phyloP scores from a whole-genome alignment of 768 basidiomycete species.

The Phanerochaete carnosa region DNA sequence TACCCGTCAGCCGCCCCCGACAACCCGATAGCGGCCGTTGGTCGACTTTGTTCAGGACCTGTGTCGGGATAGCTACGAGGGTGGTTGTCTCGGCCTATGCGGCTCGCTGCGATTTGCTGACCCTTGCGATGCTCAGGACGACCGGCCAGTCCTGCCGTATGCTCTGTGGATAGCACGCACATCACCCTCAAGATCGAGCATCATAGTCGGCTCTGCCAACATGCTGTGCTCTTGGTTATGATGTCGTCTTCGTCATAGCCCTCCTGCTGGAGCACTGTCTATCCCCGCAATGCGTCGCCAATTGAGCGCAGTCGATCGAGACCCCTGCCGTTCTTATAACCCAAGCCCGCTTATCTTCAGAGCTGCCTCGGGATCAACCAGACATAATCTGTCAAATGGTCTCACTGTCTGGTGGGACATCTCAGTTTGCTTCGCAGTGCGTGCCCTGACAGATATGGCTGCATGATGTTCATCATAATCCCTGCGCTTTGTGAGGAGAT shows the following conservation, averaged over 20 bases:
- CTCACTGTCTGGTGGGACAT: background rate
- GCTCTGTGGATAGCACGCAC: background rate
- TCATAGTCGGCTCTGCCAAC: background rate
- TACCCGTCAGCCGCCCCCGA: background rate
- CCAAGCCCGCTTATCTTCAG: no score
- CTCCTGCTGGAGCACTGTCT: background rate
- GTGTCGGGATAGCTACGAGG: background rate
- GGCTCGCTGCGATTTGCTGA: background rate
- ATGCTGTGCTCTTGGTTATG: background rate
- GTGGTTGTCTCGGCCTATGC: background rate
- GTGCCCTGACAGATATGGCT: background rate
- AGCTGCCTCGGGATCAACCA: background rate
- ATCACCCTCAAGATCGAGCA: background rate
- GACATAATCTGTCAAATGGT: background rate
- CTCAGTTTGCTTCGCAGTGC: no score
- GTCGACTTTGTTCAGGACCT: background rate
- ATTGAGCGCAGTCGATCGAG: background rate
- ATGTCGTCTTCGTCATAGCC: background rate
- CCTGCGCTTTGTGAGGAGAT: no score
- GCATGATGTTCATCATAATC: no score
- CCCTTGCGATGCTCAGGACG: background rate
- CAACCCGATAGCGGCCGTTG: background rate
- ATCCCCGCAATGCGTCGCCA: no score
- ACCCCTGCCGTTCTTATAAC: no score
- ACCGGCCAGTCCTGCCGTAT: background rate